phyloP scores from a whole-genome alignment of 2,329 filamentous ascomycete species.

The Ceratocystis papillata region DNA sequence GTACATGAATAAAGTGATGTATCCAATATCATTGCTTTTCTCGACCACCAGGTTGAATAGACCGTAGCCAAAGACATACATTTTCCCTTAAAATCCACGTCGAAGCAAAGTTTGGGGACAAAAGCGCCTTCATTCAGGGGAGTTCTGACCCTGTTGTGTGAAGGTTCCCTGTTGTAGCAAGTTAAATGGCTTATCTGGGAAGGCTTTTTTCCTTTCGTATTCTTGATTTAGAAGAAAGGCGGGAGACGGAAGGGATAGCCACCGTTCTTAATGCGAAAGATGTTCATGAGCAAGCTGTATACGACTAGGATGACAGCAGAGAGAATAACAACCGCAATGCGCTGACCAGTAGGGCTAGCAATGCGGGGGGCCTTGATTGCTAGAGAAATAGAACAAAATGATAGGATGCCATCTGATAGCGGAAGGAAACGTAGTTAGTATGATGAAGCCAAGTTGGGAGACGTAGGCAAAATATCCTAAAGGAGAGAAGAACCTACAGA shows the following conservation, averaged over 20 bases:
- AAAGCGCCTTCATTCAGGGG: not conserved
- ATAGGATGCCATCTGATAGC: conserved; percentile 59
- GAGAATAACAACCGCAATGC: conserved; percentile 73
- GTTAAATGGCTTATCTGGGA: no score
- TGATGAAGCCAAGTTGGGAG: not conserved
- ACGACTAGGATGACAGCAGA: conserved; percentile 63
- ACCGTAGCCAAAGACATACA: not conserved
- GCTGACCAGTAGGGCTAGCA: conserved; percentile 62
- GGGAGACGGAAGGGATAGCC: conserved; percentile 92
- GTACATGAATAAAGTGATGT: not conserved
- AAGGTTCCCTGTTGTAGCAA: no score
- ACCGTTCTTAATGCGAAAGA: conserved; percentile 90
- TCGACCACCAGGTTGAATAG: not conserved
- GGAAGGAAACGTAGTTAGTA: conserved; percentile 27
- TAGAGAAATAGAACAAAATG: conserved; percentile 84
- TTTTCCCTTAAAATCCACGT: not conserved
- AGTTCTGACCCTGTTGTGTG: no score
- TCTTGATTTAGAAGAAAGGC: conserved; percentile 58
- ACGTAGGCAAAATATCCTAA: not conserved
- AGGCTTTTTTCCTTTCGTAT: no score
- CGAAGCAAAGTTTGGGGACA: not conserved
- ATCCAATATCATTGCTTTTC: not conserved
- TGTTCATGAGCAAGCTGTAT: conserved; percentile 88
- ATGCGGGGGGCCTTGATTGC: conserved; percentile 90
- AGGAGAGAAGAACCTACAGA: conserved; percentile 56